These are phyloP conservation scores for Pythium angustatum DNA, from an alignment of 352 stramenopile genomes.

Conservation along the genomic window DNA sequence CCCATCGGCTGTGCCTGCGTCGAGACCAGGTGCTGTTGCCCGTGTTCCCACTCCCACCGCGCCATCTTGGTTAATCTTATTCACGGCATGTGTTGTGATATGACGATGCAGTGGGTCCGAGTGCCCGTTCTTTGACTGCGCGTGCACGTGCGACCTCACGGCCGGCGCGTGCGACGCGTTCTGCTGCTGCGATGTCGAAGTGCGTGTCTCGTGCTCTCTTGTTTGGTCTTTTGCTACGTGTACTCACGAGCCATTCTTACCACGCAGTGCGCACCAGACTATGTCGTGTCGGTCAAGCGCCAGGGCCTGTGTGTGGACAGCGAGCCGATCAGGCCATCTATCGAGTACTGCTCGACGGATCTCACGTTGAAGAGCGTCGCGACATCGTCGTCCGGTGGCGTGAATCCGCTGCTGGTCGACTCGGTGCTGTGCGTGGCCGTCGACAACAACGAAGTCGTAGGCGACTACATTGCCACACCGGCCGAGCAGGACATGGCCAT, in stretches of 20 bases:
- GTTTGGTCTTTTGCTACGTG: background rate
- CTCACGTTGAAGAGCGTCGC: constrained; percentile 30
- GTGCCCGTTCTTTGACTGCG: constrained; percentile 46
- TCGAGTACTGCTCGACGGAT: constrained; percentile 52
- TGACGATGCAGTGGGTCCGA: constrained; percentile 10
- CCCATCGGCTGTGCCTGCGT: constrained; percentile 47
- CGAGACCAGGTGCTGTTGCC: constrained; percentile 26
- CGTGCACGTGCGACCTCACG: constrained; percentile 48
- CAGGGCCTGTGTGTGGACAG: constrained; percentile 35
- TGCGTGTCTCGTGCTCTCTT: constrained; percentile 5
- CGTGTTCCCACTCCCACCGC: too few relatives aligned
- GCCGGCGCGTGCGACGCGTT: constrained; percentile 45
- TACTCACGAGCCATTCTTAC: background rate
- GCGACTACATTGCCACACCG: constrained; percentile 34
- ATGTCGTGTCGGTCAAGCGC: constrained; percentile 18
- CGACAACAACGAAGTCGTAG: constrained; percentile 51
- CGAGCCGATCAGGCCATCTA: constrained; percentile 13
- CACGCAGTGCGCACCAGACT: constrained; percentile 33
- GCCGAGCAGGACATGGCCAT: constrained; percentile 38
- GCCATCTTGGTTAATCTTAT: too few relatives aligned
- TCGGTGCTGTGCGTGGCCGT: constrained; percentile 50
- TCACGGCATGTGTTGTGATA: too few relatives aligned
- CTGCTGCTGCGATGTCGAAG: constrained; percentile 54
- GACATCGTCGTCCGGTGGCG: constrained; percentile 9
- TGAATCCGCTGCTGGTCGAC: constrained; percentile 42